phyloP scores from a whole-genome alignment of 164 flowering plant species.

The Warburgia ugandensis region DNA sequence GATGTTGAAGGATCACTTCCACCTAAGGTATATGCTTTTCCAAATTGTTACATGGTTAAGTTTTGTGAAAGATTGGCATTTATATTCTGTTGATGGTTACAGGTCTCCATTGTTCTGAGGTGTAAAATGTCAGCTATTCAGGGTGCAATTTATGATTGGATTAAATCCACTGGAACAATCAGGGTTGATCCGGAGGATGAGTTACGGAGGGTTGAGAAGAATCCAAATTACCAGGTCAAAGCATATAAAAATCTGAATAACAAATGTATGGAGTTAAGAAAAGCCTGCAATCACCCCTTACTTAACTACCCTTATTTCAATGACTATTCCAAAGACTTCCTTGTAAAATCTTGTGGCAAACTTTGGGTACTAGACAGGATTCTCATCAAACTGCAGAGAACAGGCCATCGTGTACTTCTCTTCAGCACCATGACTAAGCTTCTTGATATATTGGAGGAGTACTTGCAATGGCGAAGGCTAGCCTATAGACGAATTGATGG shows the following conservation, averaged over 20 bases:
- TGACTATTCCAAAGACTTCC: slow-evolving; percentile 78
- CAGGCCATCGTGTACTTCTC: slow-evolving; percentile 93
- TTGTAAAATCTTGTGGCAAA: slow-evolving; percentile 94
- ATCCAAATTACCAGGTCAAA: slow-evolving; percentile 67
- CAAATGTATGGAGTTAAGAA: slow-evolving; percentile 96
- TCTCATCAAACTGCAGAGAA: slow-evolving; percentile 81
- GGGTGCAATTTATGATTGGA: slow-evolving; percentile 95
- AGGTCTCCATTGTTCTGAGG: slow-evolving; percentile 83
- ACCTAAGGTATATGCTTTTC: slow-evolving; percentile 64
- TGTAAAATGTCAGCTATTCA: slow-evolving; percentile 97
- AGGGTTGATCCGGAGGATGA: slow-evolving; percentile 97
- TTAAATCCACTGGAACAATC: slow-evolving; percentile 88
- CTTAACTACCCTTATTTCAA: slow-evolving; percentile 86
- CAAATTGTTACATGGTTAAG: background rate
- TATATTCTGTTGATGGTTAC: slow-evolving; percentile 17
- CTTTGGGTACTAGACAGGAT: slow-evolving; percentile 92
- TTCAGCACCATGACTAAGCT: slow-evolving; percentile 99
- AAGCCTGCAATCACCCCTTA: slow-evolving; percentile 95
- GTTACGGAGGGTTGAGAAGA: slow-evolving; percentile 54
- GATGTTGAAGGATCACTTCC: slow-evolving; percentile 99
- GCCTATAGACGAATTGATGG: slow-evolving; percentile 93
- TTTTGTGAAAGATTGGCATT: background rate
- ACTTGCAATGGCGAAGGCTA: slow-evolving; percentile 86
- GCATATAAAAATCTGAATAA: slow-evolving; percentile 63
- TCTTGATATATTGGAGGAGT: slow-evolving; percentile 91